Percentiles rank a stretch among this genome's conserved stretches.
phyloP scores from a whole-genome alignment of 2,329 filamentous ascomycete genomes.

The Pseudopithomyces maydicus region DNA sequence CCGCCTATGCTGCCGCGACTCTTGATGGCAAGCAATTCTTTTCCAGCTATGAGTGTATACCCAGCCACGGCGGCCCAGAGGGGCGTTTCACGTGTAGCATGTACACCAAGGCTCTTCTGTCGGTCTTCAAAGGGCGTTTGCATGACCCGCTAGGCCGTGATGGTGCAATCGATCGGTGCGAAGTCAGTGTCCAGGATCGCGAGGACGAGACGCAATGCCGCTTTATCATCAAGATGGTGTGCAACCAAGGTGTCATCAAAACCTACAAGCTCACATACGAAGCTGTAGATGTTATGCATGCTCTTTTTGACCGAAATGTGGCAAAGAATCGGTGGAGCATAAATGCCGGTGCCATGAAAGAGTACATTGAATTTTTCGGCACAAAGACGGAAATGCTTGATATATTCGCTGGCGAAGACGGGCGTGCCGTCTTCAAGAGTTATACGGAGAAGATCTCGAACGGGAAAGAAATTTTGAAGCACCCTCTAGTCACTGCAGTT shows the following conservation, averaged over 20 bases:
- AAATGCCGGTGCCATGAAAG: conserved; percentile 70
- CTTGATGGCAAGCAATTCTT: conserved; percentile 74
- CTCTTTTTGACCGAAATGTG: conserved; percentile 71
- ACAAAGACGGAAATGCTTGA: conserved; percentile 81
- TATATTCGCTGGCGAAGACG: conserved; percentile 70
- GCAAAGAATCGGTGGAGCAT: conserved; percentile 75
- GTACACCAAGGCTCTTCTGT: conserved; percentile 71
- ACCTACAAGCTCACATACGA: conserved; percentile 80
- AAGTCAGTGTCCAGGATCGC: conserved; percentile 74
- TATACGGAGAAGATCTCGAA: conserved; percentile 80
- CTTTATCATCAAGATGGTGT: conserved; percentile 74
- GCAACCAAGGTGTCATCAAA: conserved; percentile 77
- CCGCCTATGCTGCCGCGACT: conserved; percentile 75
- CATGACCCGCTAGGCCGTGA: conserved; percentile 69
- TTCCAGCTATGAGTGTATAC: conserved; percentile 69
- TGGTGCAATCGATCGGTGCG: conserved; percentile 73
- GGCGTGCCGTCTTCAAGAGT: conserved; percentile 74
- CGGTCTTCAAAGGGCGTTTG: conserved; percentile 72
- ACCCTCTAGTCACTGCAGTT: conserved; percentile 80
- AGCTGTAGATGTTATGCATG: conserved; percentile 73
- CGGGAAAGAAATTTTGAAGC: conserved; percentile 75
- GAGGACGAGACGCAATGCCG: conserved; percentile 71
- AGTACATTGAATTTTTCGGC: conserved; percentile 80
- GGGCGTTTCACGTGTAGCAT: conserved; percentile 74
- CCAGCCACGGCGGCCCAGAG: conserved; percentile 38